Percentiles rank a stretch among this genome's conserved stretches.
Conservation (phyloP, 75 land plant species). For the Cryptomeria japonica region DNA sequence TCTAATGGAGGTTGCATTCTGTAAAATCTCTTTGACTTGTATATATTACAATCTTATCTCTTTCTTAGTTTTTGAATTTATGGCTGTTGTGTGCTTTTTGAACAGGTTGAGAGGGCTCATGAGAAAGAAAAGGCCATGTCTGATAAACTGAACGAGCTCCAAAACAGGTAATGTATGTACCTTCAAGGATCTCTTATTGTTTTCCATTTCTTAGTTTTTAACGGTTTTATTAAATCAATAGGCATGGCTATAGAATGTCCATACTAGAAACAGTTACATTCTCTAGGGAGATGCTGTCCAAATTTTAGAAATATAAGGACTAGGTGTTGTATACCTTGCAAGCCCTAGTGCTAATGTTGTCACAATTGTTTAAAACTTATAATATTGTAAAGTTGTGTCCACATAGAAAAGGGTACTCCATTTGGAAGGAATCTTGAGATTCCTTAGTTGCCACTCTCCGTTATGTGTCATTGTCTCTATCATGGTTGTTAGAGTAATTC, state of each 20-base stretch:
- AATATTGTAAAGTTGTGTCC: too few species aligned
- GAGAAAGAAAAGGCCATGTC: constrained; percentile 54
- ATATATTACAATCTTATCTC: background rate
- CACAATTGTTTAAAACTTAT: too few species aligned
- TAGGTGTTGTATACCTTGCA: too few species aligned
- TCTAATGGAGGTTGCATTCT: constrained; percentile 66
- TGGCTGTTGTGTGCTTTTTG: background rate
- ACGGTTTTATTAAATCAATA: background rate
- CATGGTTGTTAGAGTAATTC: too few species aligned
- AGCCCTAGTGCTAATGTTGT: too few species aligned
- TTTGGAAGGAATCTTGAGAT: too few species aligned
- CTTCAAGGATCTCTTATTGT: constrained; percentile 1
- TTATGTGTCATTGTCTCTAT: too few species aligned
- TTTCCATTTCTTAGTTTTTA: background rate
- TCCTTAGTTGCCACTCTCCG: too few species aligned
- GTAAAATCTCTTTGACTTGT: background rate
- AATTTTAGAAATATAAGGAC: background rate
- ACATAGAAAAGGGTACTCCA: too few species aligned
- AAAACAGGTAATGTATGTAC: constrained; percentile 48
- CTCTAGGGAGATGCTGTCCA: background rate
- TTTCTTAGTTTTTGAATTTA: background rate
- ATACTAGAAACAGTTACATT: background rate
- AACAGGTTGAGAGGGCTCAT: constrained; percentile 74
- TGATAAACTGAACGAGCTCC: constrained; percentile 24
- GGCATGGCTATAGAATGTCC: background rate